Base-by-base conservation (phyloP, 192 early-diverging fungal species). In the Coemansia sp. region DNA sequence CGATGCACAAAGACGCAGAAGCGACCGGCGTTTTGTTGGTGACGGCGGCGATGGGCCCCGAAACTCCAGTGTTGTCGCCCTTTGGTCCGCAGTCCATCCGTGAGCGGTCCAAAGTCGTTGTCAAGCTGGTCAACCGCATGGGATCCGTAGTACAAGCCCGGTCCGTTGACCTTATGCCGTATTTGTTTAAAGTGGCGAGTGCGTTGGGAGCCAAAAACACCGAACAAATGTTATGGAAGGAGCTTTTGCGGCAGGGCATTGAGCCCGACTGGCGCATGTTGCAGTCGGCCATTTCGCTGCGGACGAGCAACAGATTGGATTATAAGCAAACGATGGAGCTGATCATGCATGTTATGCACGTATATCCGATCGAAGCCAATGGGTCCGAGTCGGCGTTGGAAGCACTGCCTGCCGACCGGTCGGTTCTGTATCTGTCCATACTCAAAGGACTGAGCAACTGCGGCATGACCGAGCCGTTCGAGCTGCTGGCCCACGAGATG, bases 181-280 rank as follows among this genome's bases (percentile, higher is more conserved):
- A 63, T 38, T 44, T 79, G 37, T 54, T 73, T 53, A 63, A 60
- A 37, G 71, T 55, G 2, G 65, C 63, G 2, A 38, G 59, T 2
- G 36, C 52, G 22, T 58, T 81, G 48, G 49, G 55, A 14, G 62
- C 69, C 11, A 50, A 28, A 14, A 53, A 51, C 15, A 20, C 72
- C 4, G 73, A 74, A 42, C 49, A 49, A 14, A 7, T 59, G 9
- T 36, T 81, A 48, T 72, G 72, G 72, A 64, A 47, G 25, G 72
- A 75, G 59, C 26, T 81, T 14, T 40, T 75, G 37, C 72, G 78
- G 15, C 55, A 51, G 10, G 78, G 78, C 0, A 15, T 72, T 12
- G 56, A 59, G 22, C 66, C 69, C 7, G 48, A 62, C 21, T 47
- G 37, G 54, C 59, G 28, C 8, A 57, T 52, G 40, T 42, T 72